Conservation (phyloP, 129 eudicot genomes). For the Saussurea involucrata region DNA sequence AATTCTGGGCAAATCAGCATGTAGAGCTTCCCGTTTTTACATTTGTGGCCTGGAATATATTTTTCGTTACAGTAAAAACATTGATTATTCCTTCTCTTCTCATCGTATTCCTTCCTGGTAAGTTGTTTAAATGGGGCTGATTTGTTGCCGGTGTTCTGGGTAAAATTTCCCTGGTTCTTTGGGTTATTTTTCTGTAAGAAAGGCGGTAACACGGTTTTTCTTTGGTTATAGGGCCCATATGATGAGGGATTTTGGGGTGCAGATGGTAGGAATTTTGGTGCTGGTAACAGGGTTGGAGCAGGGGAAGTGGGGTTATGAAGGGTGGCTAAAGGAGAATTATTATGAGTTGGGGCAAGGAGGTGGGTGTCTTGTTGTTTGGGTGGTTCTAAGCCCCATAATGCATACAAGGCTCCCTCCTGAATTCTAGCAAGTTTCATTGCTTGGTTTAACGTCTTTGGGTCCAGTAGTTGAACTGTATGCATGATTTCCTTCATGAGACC, state of each 20-base stretch:
- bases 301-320: not conserved
- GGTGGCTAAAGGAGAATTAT: no score
- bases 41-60: no score
- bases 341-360: not conserved
- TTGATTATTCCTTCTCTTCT: not conserved
- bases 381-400: not conserved
- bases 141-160: not conserved
- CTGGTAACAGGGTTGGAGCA: no score
- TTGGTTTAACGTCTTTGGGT: not conserved
- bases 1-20: no score
- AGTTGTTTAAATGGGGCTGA: not conserved
- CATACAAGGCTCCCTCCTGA: not conserved
- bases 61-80: no score
- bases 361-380: not conserved
- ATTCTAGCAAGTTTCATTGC: not conserved
- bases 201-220: not conserved
- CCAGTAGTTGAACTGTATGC: not conserved
- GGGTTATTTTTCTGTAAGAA: not conserved
- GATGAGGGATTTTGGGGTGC: no score
- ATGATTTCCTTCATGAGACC: not conserved
- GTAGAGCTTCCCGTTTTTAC: no score
- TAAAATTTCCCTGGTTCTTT: no score
- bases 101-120: not conserved
- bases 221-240: not conserved
- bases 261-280: no score